Evolutionary conservation across 805 yeast genomes (phyloP).

Genomic region (Wickerhamiella brachini): DNA sequence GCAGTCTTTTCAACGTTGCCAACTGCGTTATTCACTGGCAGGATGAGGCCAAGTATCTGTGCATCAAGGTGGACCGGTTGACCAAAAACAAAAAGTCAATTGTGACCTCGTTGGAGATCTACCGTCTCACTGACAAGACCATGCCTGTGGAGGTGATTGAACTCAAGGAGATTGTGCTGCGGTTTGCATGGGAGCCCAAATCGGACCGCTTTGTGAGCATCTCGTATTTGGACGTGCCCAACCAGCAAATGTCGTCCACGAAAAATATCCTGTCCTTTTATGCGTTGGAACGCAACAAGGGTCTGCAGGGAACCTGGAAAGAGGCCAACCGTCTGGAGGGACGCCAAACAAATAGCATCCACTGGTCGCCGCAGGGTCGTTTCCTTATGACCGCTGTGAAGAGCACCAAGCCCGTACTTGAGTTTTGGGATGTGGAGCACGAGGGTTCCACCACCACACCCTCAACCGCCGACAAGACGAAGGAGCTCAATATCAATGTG

Average conservation of each 20-base stretch:
- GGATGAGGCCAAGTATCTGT: slow-evolving; percentile 63
- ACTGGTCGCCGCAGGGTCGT: slow-evolving; percentile 91
- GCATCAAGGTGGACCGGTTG: slow-evolving; percentile 94
- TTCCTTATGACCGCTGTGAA: slow-evolving; percentile 45
- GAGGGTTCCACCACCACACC: slow-evolving; percentile 27
- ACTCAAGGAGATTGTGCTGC: slow-evolving; percentile 73
- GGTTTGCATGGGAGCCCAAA: slow-evolving; percentile 93
- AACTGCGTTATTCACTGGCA: slow-evolving; percentile 93
- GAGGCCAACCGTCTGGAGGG: slow-evolving; percentile 43
- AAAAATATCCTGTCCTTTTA: slow-evolving; percentile 58
- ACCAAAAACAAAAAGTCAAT: slow-evolving; percentile 87
- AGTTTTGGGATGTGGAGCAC: slow-evolving; percentile 74
- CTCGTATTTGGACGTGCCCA: slow-evolving; percentile 34
- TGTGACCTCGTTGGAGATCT: slow-evolving; percentile 84
- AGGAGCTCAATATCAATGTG: slow-evolving; percentile 42
- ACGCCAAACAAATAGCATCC: slow-evolving; percentile 56
- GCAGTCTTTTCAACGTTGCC: slow-evolving; percentile 87
- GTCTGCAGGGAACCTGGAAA: slow-evolving; percentile 43
- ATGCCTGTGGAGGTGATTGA: slow-evolving; percentile 92
- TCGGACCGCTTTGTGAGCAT: slow-evolving; percentile 77
- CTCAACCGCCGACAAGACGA: slow-evolving; percentile 21
- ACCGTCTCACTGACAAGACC: slow-evolving; percentile 74
- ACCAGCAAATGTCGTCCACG: slow-evolving; percentile 11
- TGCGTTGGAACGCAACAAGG: slow-evolving; percentile 55
- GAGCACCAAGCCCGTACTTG: slow-evolving; percentile 45